Evolutionary conservation across 2,329 filamentous ascomycete species (phyloP).

Genomic region (Aspergillus novofumigatus): DNA sequence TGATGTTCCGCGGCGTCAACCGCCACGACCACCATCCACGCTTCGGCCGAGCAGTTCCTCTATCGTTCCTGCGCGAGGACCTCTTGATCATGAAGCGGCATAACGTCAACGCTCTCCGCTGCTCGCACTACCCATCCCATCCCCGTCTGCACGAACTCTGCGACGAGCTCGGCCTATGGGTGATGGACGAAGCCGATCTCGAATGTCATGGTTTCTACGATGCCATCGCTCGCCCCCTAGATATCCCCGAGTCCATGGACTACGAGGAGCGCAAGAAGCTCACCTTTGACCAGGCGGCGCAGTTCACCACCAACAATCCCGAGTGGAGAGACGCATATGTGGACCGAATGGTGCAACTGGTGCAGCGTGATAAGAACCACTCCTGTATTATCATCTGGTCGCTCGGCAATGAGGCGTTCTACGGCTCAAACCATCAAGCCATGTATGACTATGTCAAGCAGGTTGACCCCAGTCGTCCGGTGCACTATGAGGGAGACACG

Average conservation of each 20-base stretch:
- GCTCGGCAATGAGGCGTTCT: conserved; percentile 69
- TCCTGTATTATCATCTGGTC: conserved; percentile 69
- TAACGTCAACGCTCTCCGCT: conserved; percentile 67
- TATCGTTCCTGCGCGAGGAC: conserved; percentile 60
- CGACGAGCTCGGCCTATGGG: conserved; percentile 35
- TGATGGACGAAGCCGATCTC: conserved; percentile 36
- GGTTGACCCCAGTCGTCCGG: conserved; percentile 54
- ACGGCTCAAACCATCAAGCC: conserved; percentile 62
- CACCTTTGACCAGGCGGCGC: conserved; percentile 30
- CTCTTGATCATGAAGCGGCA: conserved; percentile 64
- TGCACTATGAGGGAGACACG: conserved; percentile 65
- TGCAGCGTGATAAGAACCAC: conserved; percentile 68
- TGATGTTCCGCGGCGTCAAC: conserved; percentile 62
- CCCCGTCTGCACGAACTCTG: conserved; percentile 27
- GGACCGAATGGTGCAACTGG: conserved; percentile 61
- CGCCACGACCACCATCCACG: conserved; percentile 67
- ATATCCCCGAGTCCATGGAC: conserved; percentile 54
- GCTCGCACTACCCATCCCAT: conserved; percentile 60
- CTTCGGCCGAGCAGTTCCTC: conserved; percentile 59
- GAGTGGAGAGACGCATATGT: conserved; percentile 57
- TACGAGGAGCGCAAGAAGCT: conserved; percentile 54
- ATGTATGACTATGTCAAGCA: conserved; percentile 63
- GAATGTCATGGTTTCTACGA: conserved; percentile 33
- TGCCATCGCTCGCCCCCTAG: conserved; percentile 44
- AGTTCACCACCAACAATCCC: conserved; percentile 29